Conservation (phyloP, 208 protist species). For the Porcisia hertigi region DNA sequence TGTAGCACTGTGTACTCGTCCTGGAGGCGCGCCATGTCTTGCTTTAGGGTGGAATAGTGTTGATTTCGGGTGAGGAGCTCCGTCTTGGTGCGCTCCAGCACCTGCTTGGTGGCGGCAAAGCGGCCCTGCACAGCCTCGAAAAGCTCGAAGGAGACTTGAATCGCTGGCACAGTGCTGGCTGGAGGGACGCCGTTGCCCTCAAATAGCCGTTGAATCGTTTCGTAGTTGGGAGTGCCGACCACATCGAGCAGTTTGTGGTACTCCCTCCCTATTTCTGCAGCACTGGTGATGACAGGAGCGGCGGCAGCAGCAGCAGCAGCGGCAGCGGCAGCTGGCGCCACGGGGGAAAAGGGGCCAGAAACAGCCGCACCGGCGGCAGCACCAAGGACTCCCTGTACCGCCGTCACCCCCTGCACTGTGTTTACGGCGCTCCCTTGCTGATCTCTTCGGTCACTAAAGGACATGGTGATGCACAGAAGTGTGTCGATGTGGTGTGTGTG, state of each 20-base stretch:
- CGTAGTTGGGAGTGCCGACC: conserved; percentile 68
- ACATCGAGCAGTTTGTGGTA: conserved; percentile 72
- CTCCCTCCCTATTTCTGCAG: conserved; percentile 34
- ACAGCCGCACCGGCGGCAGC: conserved; percentile 7
- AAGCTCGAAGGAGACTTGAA: conserved; percentile 85
- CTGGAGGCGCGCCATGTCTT: conserved; percentile 47
- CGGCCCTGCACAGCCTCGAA: conserved; percentile 87
- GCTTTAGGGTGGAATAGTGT: conserved; percentile 58
- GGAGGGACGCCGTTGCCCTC: conserved; percentile 45
- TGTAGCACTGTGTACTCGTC: conserved; percentile 54
- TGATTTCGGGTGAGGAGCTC: conserved; percentile 73
- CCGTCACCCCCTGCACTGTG: background rate
- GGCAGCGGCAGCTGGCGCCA: background rate
- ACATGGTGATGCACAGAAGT: background rate
- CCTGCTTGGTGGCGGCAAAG: conserved; percentile 69
- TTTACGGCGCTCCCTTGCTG: background rate
- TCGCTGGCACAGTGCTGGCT: conserved; percentile 57
- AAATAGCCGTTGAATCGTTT: conserved; percentile 62
- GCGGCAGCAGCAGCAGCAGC: conserved; percentile 1
- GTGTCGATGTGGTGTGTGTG: background rate
- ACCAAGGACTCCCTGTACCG: background rate
- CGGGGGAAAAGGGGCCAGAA: no score
- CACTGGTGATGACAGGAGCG: background rate
- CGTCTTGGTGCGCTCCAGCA: conserved; percentile 65
- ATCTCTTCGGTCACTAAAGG: background rate